These are phyloP conservation scores for Yamadazyma insecticola DNA, from an alignment of 805 yeast species.

Conservation along the genomic window DNA sequence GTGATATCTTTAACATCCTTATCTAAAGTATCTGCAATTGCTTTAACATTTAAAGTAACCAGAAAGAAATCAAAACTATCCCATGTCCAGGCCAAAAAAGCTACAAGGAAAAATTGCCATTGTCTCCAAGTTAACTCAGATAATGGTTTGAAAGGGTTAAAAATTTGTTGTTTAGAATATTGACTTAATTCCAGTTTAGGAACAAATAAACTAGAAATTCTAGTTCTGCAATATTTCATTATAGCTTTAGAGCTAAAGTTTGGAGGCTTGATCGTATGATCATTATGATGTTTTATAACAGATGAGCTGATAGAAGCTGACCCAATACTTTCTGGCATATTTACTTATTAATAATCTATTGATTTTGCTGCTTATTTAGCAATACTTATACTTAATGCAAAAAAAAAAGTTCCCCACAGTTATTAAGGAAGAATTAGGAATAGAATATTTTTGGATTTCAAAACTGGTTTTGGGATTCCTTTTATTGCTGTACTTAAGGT, in stretches of 20 bases:
- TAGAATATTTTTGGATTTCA: no score
- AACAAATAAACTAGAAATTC: conserved; percentile 45
- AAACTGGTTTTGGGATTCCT: no score
- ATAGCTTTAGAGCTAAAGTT: conserved; percentile 8
- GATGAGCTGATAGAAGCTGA: conserved; percentile 8
- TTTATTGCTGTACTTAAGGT: no score
- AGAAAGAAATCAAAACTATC: conserved; percentile 64
- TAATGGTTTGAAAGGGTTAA: conserved; percentile 65
- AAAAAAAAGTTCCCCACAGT: no score
- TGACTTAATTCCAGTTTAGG: conserved; percentile 39
- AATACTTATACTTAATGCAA: no score
- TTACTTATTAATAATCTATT: no score
- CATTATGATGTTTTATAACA: conserved; percentile 15
- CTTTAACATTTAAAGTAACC: conserved; percentile 47
- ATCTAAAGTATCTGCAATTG: conserved; percentile 41
- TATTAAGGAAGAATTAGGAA: no score
- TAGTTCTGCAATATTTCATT: conserved; percentile 31
- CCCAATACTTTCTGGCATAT: no score
- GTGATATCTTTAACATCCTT: conserved; percentile 45
- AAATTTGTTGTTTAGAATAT: conserved; percentile 31
- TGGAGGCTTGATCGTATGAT: conserved; percentile 24
- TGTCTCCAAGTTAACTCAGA: conserved; percentile 44
- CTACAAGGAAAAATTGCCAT: conserved; percentile 53
- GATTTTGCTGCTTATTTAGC: no score
- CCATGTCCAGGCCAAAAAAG: conserved; percentile 59